A percentile compares a stretch with the other conserved stretches of the same genome.
Conservation (phyloP, 495 filamentous ascomycete species). For the Bacidia gigantensis region DNA sequence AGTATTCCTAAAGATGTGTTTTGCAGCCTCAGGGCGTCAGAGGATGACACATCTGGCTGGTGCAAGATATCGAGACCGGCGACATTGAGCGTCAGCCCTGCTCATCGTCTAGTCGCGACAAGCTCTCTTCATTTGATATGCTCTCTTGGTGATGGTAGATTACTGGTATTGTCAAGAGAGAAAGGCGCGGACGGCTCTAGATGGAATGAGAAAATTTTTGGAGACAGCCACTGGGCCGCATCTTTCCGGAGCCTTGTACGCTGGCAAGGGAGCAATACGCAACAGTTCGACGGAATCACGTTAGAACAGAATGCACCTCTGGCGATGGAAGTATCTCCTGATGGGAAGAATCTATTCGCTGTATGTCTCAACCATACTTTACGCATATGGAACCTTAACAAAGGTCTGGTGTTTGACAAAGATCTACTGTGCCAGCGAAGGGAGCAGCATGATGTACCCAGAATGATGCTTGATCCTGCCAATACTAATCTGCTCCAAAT, state of each 20-base stretch:
- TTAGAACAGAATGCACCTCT: slow-evolving; percentile 52
- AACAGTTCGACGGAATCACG: slow-evolving; percentile 49
- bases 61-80: slow-evolving; percentile 60
- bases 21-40: slow-evolving; percentile 46
- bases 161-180: slow-evolving; percentile 57
- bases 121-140: slow-evolving; percentile 60
- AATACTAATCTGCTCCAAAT: slow-evolving; percentile 60
- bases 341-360: slow-evolving; percentile 62
- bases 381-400: slow-evolving; percentile 69
- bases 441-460: slow-evolving; percentile 41
- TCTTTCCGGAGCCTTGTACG: slow-evolving; percentile 57
- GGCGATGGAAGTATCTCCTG: slow-evolving; percentile 49
- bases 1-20: slow-evolving; percentile 72
- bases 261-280: slow-evolving; percentile 50
- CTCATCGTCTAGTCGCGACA: slow-evolving; percentile 67
- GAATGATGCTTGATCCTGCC: slow-evolving; percentile 64
- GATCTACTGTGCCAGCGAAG: slow-evolving; percentile 49
- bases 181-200: slow-evolving; percentile 47
- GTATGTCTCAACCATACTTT: slow-evolving; percentile 77
- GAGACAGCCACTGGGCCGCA: slow-evolving; percentile 63
- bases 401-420: slow-evolving; percentile 54
- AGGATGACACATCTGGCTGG: slow-evolving; percentile 57
- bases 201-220: slow-evolving; percentile 70
- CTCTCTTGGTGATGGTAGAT: slow-evolving; percentile 67
- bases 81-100: slow-evolving; percentile 60